Percentiles rank a stretch among this genome's conserved stretches.
Evolutionary conservation across 1,284 basidiomycete species (phyloP).

Genomic region (Malassezia cuniculi): DNA sequence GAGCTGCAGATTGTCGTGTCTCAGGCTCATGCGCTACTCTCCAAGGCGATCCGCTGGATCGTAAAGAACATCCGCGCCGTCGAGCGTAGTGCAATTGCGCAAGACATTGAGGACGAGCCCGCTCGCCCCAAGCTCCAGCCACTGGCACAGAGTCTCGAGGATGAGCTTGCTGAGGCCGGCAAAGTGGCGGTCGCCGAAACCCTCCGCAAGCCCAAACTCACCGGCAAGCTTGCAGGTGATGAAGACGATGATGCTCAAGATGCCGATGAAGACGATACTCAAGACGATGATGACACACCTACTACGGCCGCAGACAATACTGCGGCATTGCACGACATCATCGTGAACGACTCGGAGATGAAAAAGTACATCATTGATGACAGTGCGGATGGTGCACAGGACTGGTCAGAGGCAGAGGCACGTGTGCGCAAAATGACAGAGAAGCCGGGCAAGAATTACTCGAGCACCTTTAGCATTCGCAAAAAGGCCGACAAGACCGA

Average conservation of each 20-base stretch:
- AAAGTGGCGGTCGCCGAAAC: conserved; percentile 15
- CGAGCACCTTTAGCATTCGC: conserved; percentile 14
- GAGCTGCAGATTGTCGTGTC: conserved; percentile 64
- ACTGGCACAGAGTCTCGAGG: conserved; percentile 22
- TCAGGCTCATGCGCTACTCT: conserved; percentile 79
- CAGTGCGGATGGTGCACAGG: conserved; percentile 10
- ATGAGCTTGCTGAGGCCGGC: conserved; percentile 28
- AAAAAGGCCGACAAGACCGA: background rate
- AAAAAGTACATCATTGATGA: conserved; percentile 24
- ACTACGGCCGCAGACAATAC: conserved; percentile 14
- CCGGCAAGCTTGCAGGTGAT: conserved; percentile 8
- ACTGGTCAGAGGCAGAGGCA: conserved; percentile 37
- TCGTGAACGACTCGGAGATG: conserved; percentile 27
- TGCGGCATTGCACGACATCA: too few relatives aligned
- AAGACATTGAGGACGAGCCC: conserved; percentile 13
- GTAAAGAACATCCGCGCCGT: conserved; percentile 66
- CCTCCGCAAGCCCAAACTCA: too few relatives aligned
- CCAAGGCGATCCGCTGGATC: conserved; percentile 77
- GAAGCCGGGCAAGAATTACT: conserved; percentile 18
- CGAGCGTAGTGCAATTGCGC: conserved; percentile 51
- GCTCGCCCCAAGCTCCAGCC: conserved; percentile 14
- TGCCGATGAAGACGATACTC: conserved; percentile 13
- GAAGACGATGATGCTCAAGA: conserved; percentile 14
- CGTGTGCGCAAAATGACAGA: conserved; percentile 25
- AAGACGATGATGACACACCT: conserved; percentile 6